Evolutionary conservation across 768 basidiomycete species (phyloP), one percentile per base, ranked within the genome.

Genomic region (Rhodosporidiobolus sp.): DNA sequence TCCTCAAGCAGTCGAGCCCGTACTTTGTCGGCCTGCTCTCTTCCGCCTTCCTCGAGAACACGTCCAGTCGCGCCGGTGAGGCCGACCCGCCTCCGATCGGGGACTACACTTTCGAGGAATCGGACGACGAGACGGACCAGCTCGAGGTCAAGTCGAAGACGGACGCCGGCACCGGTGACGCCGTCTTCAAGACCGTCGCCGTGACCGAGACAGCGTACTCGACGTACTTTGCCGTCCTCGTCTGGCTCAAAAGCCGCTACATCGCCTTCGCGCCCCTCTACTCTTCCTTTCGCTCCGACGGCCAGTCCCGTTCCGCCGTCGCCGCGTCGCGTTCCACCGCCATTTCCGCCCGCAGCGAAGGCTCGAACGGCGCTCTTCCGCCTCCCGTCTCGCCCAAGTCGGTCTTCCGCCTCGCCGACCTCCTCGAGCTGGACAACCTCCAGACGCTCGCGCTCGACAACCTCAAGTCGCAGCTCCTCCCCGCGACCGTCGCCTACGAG

Each of bases 151-250:
- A 20, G 28, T 32, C 24, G 22, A 30, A 57, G 5, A 48, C 17
- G 8, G 38, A 45, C 4, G 24, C 20, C 28, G 28, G 19, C 55
- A 26, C 16, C 43, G 14, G 4, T 17, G 11, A 35, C 32, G 20
- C 34, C 4, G 32, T 32, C 55, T 34, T 63, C 65, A 65, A 60
- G 35, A 45, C 43, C 9, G 35, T 71, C 64, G 30, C 20, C 32
- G n/a, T 71, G n/a, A 52, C 28, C n/a, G 59, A 62, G 17, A 56
- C 70, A 22, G 3, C 64, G 22, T 66, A 38, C 35, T n/a, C 58
- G 10, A 71, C 70, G 6, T 71, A 71, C 64, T 26, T 35, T 34
- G 53, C 59, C 20, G 59, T 66, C 34, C 65, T 71, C 24, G 12
- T 61, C 52, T 71, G 59, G 52, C 60, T 71, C 52, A 26, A 48